phyloP scores from a whole-genome alignment of 306 rosid genomes.

The Corylus heterophylla region DNA sequence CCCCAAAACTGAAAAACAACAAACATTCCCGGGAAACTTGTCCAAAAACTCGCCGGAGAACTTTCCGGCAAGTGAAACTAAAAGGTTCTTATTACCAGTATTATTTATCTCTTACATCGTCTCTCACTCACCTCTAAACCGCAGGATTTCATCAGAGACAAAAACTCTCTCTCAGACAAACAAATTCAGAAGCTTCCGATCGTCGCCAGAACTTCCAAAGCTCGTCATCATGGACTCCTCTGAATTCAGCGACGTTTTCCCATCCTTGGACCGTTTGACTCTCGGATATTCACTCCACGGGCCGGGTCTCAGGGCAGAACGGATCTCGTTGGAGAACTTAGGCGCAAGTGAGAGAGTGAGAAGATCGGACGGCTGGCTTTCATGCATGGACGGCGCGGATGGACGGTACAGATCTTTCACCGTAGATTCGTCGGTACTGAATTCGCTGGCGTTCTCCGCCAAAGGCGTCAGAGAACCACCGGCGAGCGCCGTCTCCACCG shows the following conservation, averaged over 20 bases:
- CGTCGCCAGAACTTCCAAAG: conserved; percentile 30
- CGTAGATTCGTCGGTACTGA: conserved; percentile 12
- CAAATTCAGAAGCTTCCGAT: conserved; percentile 52
- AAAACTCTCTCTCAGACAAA: conserved; percentile 35
- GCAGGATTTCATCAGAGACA: conserved; percentile 3
- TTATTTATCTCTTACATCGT: conserved; percentile 5
- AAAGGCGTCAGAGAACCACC: conserved; percentile 50
- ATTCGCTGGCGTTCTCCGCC: conserved; percentile 19
- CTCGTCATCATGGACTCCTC: conserved; percentile 41
- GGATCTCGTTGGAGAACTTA: neutral
- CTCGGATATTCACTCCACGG: neutral
- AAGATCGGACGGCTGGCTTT: conserved; percentile 2
- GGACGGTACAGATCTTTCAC: neutral
- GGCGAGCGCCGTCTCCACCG: conserved; percentile 53
- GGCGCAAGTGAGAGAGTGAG: conserved; percentile 13
- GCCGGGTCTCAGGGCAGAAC: neutral
- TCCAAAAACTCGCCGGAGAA: conserved; percentile 21
- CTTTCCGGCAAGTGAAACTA: conserved; percentile 2
- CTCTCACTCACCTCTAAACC: neutral
- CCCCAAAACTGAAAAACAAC: neutral
- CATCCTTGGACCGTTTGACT: neutral
- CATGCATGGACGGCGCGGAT: conserved; percentile 9
- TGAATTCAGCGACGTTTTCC: conserved; percentile 25
- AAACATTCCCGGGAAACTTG: neutral
- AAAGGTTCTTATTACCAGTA: neutral